Base-by-base conservation (phyloP, 768 basidiomycete genomes). In the Mycena latifolia region DNA sequence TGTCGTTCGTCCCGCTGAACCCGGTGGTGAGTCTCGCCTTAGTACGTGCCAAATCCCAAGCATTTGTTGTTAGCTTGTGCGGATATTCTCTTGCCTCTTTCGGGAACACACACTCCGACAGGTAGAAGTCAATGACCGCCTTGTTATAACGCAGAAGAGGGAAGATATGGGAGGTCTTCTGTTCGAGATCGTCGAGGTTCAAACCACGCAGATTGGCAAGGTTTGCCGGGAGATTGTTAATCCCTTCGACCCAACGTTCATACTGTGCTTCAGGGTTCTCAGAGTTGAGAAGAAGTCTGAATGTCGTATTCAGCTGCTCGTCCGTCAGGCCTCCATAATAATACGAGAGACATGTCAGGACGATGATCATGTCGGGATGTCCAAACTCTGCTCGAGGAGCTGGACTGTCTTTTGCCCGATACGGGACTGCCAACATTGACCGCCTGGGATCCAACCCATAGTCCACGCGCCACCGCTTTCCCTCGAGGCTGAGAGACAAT, bases 1-100 rank as follows among this genome's bases (percentile, higher is more conserved):
- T 79, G 63, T 88, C 87, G 53, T 88, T 88, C 1, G 87, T 88
- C 11, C 86, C 87, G 54, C 85, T 87, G 66, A 88, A 88, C 5
- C 85, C 85, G 0, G 85, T 86, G 1, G 77, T 84, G 18, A 78
- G 27, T 22, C 77, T 65, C 12, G 29, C 31, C 50, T 77, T 83
- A 3, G 58, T 63, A 55, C 82, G 81, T 0, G 81, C 85, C 33
- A 87, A 72, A 75, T 88, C 87, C 87, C 86, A 88, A 0, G 80
- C 80, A 2, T 82, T 84, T 15, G 85, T 82, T 3, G 81, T 67
- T 17, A 87, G 73, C 67, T 84, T 86, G 14, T 66, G 57, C 1
- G 78, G 81, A 62, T 85, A 88, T 27, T 84, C 80, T 55, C 82
- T 84, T 0, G 82, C 85, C 45, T 81, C 80, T 28, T 77, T 82